A percentile compares a stretch with the other conserved stretches of the same genome.
Evolutionary conservation across 345 rosid species (phyloP).

Genomic region (Gossypium stocksii): DNA sequence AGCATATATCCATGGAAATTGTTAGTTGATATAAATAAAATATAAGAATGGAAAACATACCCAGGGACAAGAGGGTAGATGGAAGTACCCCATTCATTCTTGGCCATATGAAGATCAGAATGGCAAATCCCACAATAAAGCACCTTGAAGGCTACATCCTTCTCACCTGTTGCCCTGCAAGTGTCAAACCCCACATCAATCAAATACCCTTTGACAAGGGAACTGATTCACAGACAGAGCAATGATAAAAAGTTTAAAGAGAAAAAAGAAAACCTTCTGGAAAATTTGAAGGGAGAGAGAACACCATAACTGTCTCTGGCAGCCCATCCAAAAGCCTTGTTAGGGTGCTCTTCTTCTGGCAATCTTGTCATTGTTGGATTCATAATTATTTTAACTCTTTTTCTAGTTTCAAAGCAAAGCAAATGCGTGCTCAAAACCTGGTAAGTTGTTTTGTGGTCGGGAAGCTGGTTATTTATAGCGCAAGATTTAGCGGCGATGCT

Average conservation of each 20-base stretch:
- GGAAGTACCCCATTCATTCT: conserved; percentile 43
- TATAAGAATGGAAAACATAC: conserved; percentile 19
- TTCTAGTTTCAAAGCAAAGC: neutral
- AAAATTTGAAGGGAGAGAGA: conserved; percentile 45
- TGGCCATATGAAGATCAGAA: conserved; percentile 39
- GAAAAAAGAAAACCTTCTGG: conserved; percentile 28
- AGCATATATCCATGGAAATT: too few species aligned
- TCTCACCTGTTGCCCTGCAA: conserved; percentile 39
- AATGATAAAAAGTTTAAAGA: too few species aligned
- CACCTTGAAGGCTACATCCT: conserved; percentile 19
- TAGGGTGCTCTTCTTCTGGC: conserved; percentile 23
- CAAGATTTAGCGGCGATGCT: neutral
- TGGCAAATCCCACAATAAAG: conserved; percentile 52
- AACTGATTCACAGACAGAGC: neutral
- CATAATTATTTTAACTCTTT: neutral
- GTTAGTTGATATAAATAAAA: too few species aligned
- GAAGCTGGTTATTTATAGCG: neutral
- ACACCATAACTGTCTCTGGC: conserved; percentile 41
- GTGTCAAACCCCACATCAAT: neutral
- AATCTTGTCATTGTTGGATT: conserved; percentile 17
- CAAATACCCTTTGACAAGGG: neutral
- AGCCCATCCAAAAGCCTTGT: conserved; percentile 46
- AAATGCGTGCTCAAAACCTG: neutral
- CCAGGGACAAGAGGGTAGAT: conserved; percentile 52
- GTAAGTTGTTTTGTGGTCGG: neutral